phyloP scores from a whole-genome alignment of 140 eudicot species.

The Erigeron philadelphicus region DNA sequence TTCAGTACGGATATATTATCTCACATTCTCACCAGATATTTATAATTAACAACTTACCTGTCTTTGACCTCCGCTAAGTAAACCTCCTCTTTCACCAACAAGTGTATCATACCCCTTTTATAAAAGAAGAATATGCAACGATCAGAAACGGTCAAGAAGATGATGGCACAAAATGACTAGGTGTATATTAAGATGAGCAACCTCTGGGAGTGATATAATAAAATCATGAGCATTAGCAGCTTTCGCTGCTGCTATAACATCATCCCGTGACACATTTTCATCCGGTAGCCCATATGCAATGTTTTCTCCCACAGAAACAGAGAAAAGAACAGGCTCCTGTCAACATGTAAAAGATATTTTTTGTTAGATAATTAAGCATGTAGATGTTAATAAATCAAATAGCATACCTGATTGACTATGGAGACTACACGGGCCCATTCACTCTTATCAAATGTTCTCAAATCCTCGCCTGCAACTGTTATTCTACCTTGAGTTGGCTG shows the following conservation, averaged over 20 bases:
- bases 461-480: slow-evolving; percentile 92
- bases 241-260: slow-evolving; percentile 86
- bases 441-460: slow-evolving; percentile 85
- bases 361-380: neutral
- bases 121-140: slow-evolving; percentile 19
- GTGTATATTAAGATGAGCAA: slow-evolving; percentile 21
- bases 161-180: neutral
- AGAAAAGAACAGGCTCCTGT: slow-evolving; percentile 94
- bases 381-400: slow-evolving; percentile 10
- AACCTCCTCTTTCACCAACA: slow-evolving; percentile 96
- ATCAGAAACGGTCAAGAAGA: neutral
- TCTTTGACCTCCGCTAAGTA: slow-evolving; percentile 94
- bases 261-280: slow-evolving; percentile 82
- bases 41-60: slow-evolving; percentile 49
- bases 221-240: slow-evolving; percentile 99
- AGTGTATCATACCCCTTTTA: slow-evolving; percentile 90
- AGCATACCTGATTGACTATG: slow-evolving; percentile 83
- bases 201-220: slow-evolving; percentile 92
- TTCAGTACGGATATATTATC: neutral
- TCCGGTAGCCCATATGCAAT: slow-evolving; percentile 97
- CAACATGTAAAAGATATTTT: neutral
- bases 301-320: slow-evolving; percentile 93
- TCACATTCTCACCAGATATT: neutral
- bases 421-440: slow-evolving; percentile 99
- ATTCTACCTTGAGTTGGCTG: slow-evolving; percentile 90